These are phyloP conservation scores for Mariannaea elegans DNA, from an alignment of 2,329 filamentous ascomycete genomes.

Conservation along the genomic window DNA sequence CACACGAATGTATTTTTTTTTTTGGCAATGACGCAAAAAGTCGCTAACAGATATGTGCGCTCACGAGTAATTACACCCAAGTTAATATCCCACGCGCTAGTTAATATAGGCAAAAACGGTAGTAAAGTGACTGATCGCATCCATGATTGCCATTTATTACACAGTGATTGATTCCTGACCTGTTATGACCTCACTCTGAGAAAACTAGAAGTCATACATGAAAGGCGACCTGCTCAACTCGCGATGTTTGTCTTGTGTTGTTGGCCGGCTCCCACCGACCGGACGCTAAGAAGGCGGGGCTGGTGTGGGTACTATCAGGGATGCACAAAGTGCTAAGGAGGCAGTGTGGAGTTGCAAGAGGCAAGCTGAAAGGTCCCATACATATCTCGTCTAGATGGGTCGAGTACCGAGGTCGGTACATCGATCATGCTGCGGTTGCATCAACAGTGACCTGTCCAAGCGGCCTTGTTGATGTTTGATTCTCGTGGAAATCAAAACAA, in stretches of 20 bases:
- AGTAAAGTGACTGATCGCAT: too few relatives aligned
- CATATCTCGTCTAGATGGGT: conserved; percentile 2
- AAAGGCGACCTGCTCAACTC: conserved; percentile 26
- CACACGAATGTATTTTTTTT: too few relatives aligned
- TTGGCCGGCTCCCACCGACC: conserved; percentile 23
- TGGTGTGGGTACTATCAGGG: conserved; percentile 19
- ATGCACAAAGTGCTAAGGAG: conserved; percentile 28
- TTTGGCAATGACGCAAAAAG: too few relatives aligned
- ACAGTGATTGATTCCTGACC: too few relatives aligned
- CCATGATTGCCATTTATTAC: too few relatives aligned
- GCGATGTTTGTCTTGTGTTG: conserved; percentile 21
- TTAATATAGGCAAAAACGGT: too few relatives aligned
- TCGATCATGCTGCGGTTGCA: conserved; percentile 7
- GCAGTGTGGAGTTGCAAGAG: conserved; percentile 36
- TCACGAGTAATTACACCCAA: too few relatives aligned
- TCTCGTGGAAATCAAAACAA: conserved; percentile 9
- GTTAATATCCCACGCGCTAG: too few relatives aligned
- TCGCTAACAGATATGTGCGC: too few relatives aligned
- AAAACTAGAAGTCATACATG: too few relatives aligned
- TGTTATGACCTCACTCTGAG: too few relatives aligned
- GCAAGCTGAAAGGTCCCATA: conserved; percentile 33
- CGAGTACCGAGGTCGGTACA: conserved; percentile 14
- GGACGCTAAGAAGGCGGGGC: conserved; percentile 26
- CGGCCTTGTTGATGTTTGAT: conserved; percentile 10
- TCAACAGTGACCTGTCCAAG: background rate